Evolutionary conservation across 2,329 filamentous ascomycete species (phyloP).

Genomic region (Trichoderma simmonsii): DNA sequence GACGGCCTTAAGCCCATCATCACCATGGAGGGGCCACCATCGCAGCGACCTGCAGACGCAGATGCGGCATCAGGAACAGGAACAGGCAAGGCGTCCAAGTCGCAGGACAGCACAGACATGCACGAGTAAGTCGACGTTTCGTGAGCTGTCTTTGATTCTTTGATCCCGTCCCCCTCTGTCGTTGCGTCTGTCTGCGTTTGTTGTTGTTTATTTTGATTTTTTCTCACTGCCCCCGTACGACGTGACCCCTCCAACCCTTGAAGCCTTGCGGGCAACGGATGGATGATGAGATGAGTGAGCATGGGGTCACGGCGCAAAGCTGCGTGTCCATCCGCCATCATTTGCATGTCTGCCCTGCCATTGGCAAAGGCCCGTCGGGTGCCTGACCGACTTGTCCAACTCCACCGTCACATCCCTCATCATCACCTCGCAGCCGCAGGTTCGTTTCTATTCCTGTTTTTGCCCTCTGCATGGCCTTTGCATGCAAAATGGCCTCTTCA

Average conservation of each 20-base stretch:
- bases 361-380: constrained; percentile 12
- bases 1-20: constrained; percentile 72
- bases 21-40: constrained; percentile 54
- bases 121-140: not conserved
- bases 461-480: not conserved
- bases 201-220: constrained; percentile 28
- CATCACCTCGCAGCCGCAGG: not conserved
- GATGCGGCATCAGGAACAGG: constrained; percentile 14
- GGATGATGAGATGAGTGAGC: not conserved
- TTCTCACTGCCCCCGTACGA: not conserved
- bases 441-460: not conserved
- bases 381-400: constrained; percentile 16
- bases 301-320: not conserved
- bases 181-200: not conserved
- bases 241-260: constrained; percentile 10
- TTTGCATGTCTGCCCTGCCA: not conserved
- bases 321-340: not conserved
- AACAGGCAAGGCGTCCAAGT: not conserved
- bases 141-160: not conserved
- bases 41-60: not conserved
- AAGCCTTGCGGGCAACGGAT: not conserved
- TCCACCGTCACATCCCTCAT: constrained; percentile 10
- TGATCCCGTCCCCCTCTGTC: not conserved
- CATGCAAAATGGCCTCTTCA: not conserved
- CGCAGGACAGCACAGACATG: not conserved